Percentiles rank a stretch among this genome's conserved stretches.
Evolutionary conservation across 2,329 filamentous ascomycete genomes (phyloP).

Genomic region (Alternaria solani): DNA sequence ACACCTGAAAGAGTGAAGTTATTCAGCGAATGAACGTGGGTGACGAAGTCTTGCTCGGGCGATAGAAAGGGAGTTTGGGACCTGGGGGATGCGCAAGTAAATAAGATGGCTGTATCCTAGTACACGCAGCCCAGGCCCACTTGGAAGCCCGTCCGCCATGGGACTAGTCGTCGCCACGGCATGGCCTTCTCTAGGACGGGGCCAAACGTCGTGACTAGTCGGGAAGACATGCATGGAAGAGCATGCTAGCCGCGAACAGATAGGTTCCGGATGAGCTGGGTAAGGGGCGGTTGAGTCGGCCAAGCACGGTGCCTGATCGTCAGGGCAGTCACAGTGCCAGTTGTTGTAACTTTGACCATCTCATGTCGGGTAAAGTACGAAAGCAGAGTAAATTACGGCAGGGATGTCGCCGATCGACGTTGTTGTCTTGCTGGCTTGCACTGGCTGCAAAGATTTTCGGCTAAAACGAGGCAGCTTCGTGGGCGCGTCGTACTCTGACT

Average conservation of each 20-base stretch:
- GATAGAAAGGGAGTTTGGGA: constrained; percentile 35
- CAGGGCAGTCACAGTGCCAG: constrained; percentile 28
- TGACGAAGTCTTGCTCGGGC: constrained; percentile 51
- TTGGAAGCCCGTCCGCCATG: constrained; percentile 38
- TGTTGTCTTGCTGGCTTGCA: constrained; percentile 11
- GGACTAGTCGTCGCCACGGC: constrained; percentile 48
- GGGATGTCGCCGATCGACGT: constrained; percentile 29
- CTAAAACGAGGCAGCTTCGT: constrained; percentile 23
- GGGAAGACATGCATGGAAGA: constrained; percentile 38
- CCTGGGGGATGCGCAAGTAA: constrained; percentile 47
- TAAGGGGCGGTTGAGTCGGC: constrained; percentile 41
- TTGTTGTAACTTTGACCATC: constrained; percentile 36
- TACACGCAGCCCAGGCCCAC: constrained; percentile 36
- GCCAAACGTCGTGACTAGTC: constrained; percentile 45
- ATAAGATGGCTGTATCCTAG: constrained; percentile 45
- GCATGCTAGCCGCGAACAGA: constrained; percentile 33
- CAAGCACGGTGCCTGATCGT: constrained; percentile 44
- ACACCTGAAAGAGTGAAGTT: constrained; percentile 53
- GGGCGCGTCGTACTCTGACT: constrained; percentile 19
- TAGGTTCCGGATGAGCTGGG: constrained; percentile 27
- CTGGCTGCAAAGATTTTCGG: constrained; percentile 33
- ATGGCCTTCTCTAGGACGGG: constrained; percentile 41
- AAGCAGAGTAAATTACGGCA: constrained; percentile 43
- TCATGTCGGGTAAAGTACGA: constrained; percentile 36
- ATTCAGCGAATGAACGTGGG: constrained; percentile 50